Conservation (phyloP, 1,139 yeast species). For the Zygosaccharomyces pseudobailii region DNA sequence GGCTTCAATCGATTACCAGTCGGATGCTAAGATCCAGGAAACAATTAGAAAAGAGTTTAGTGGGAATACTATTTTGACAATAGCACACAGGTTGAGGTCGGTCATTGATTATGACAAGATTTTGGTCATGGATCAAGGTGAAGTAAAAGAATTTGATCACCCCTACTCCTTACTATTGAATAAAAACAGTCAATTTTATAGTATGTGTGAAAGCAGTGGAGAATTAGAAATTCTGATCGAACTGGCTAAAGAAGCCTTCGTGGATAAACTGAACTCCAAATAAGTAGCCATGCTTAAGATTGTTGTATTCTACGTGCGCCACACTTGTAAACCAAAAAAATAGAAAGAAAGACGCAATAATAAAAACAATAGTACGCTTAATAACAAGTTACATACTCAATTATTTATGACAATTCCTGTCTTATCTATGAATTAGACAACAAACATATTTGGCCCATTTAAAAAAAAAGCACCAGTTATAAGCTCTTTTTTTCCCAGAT, state of each 20-base stretch:
- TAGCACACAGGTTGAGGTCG: slow-evolving; percentile 92
- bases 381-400: not conserved
- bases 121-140: slow-evolving; percentile 91
- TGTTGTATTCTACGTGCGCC: not conserved
- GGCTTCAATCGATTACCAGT: slow-evolving; percentile 89
- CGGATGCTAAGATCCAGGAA: slow-evolving; percentile 85
- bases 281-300: slow-evolving; percentile 2
- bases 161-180: slow-evolving; percentile 72
- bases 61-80: slow-evolving; percentile 79
- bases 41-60: slow-evolving; percentile 87
- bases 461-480: no score
- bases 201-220: slow-evolving; percentile 92
- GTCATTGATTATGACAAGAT: slow-evolving; percentile 93
- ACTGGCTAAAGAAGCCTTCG: slow-evolving; percentile 60
- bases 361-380: not conserved
- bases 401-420: not conserved
- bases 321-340: not conserved
- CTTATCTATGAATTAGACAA: not conserved
- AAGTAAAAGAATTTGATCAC: slow-evolving; percentile 83
- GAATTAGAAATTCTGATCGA: slow-evolving; percentile 74
- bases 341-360: not conserved
- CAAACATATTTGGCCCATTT: no score
- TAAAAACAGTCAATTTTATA: slow-evolving; percentile 62
- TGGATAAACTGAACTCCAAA: slow-evolving; percentile 30
- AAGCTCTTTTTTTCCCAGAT: slow-evolving; percentile 42